These are phyloP conservation scores for Verticillium alfalfae DNA, from an alignment of 2,329 filamentous ascomycete genomes.

Conservation along the genomic window DNA sequence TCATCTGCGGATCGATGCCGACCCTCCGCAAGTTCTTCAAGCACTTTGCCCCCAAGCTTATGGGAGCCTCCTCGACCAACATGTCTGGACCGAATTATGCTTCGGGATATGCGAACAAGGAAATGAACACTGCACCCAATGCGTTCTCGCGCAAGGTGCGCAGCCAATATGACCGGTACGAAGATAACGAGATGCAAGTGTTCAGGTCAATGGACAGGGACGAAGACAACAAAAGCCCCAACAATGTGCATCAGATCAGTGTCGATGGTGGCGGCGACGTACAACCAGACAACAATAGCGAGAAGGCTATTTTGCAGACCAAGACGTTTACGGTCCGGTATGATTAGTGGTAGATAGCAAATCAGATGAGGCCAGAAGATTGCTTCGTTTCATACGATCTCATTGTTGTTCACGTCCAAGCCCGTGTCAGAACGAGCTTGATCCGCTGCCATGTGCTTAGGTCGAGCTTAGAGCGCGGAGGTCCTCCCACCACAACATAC, in stretches of 20 bases:
- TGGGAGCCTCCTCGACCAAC: constrained; percentile 11
- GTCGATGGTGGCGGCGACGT: constrained; percentile 3
- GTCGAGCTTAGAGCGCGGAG: too few species aligned
- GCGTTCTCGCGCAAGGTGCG: background rate
- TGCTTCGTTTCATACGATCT: too few species aligned
- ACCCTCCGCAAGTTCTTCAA: constrained; percentile 32
- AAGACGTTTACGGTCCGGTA: constrained; percentile 14
- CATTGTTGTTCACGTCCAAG: too few species aligned
- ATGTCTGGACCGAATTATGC: background rate
- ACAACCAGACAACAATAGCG: constrained; percentile 15
- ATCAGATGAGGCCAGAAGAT: background rate
- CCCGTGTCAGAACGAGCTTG: too few species aligned
- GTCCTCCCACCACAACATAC: too few species aligned
- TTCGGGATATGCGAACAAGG: background rate
- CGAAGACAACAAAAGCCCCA: constrained; percentile 1
- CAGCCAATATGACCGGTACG: constrained; percentile 7
- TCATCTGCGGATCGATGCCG: constrained; percentile 33
- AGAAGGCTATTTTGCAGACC: constrained; percentile 17
- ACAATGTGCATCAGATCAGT: constrained; percentile 4
- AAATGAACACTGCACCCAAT: background rate
- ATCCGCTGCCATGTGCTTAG: too few species aligned
- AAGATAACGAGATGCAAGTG: constrained; percentile 6
- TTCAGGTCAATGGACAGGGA: constrained; percentile 3
- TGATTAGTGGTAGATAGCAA: background rate
- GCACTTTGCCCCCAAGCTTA: constrained; percentile 25